phyloP scores from a whole-genome alignment of 2,329 filamentous ascomycete genomes.

The Ophiognomonia clavigignenti-juglandacearum region DNA sequence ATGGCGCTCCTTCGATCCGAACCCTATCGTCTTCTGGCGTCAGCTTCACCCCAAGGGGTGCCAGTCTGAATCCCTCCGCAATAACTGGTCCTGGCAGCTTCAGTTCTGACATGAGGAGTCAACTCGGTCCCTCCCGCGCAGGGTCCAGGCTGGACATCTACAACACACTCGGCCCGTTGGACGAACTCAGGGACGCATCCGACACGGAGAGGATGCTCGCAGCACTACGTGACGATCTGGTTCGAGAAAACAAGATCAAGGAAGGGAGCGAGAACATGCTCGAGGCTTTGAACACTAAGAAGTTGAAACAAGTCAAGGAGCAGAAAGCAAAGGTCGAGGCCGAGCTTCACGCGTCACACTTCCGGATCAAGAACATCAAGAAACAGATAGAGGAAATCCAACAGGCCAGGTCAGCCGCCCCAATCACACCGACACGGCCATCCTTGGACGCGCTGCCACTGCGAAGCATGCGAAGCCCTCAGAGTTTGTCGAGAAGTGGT shows the following conservation, averaged over 20 bases:
- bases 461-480: conserved; percentile 51
- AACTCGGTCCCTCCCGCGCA: conserved; percentile 60
- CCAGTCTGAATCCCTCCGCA: conserved; percentile 65
- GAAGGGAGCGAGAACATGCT: conserved; percentile 96
- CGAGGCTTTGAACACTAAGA: conserved; percentile 90
- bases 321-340: conserved; percentile 75
- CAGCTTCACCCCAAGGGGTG: conserved; percentile 61
- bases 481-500: conserved; percentile 49
- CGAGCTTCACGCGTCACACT: conserved; percentile 85
- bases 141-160: conserved; percentile 52
- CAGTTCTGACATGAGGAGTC: conserved; percentile 77
- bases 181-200: conserved; percentile 53
- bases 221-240: conserved; percentile 75
- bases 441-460: conserved; percentile 44
- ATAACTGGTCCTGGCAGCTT: conserved; percentile 70
- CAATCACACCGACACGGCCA: conserved; percentile 48
- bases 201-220: conserved; percentile 70
- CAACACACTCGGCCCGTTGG: conserved; percentile 48
- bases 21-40: conserved; percentile 49
- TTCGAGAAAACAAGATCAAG: conserved; percentile 96
- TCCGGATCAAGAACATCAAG: conserved; percentile 57
- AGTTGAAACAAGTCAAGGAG: conserved; percentile 90
- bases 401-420: conserved; percentile 40
- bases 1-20: conserved; percentile 35
- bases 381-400: conserved; percentile 58